Evolutionary conservation across 305 asterid species (phyloP).

Genomic region (Fraxinus dipetala): DNA sequence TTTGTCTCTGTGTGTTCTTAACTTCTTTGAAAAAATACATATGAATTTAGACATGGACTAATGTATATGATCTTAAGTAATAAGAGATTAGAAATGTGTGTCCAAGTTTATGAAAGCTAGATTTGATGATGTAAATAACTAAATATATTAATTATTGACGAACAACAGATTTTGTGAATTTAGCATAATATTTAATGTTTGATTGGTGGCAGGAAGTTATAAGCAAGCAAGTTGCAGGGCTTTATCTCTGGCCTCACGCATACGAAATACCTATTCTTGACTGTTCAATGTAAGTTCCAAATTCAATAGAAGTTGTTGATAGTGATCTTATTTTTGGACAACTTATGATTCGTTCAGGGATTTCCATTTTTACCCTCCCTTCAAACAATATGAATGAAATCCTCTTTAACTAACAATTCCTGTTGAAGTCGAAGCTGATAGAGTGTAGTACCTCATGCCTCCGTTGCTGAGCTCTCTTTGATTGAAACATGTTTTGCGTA

Average conservation of each 20-base stretch:
- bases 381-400: background rate
- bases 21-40: background rate
- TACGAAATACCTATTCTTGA: constrained; percentile 64
- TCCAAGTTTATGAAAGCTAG: background rate
- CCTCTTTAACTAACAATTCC: background rate
- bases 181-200: background rate
- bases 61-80: background rate
- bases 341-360: background rate
- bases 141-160: background rate
- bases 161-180: background rate
- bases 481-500: background rate
- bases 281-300: constrained; percentile 53
- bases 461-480: background rate
- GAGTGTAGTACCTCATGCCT: background rate
- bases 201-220: constrained; percentile 49
- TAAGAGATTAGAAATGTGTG: background rate
- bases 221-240: constrained; percentile 49
- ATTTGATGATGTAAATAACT: background rate
- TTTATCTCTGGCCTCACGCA: constrained; percentile 69
- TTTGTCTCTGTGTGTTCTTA: background rate
- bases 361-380: background rate
- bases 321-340: background rate
- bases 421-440: background rate
- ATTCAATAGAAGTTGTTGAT: constrained; percentile 9
- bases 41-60: background rate